Conservation (phyloP, 1,284 basidiomycete genomes). For the Sutorius eximius region DNA sequence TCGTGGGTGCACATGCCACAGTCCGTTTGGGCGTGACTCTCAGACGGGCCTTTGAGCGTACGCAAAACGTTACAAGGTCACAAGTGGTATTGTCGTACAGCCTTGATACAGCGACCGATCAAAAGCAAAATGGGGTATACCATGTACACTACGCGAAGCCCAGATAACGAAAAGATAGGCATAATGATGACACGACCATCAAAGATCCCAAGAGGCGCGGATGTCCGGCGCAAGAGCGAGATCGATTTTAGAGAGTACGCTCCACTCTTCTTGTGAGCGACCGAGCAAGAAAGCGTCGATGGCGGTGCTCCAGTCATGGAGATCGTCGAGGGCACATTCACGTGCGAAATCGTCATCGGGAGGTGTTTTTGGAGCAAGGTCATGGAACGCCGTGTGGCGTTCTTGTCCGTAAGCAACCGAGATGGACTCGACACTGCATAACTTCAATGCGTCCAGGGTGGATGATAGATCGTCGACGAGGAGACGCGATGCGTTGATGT, state of each 20-base stretch:
- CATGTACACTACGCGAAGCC: background rate
- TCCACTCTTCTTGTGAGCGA: conserved; percentile 20
- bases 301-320: conserved; percentile 26
- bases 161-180: background rate
- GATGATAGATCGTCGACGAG: conserved; percentile 22
- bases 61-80: background rate
- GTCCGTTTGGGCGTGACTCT: background rate
- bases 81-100: conserved; percentile 6
- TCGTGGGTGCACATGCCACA: background rate
- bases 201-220: conserved; percentile 25
- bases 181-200: background rate
- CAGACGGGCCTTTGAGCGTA: background rate
- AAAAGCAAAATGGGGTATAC: conserved; percentile 12
- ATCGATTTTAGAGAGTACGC: conserved; percentile 12
- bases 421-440: conserved; percentile 24
- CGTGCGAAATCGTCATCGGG: conserved; percentile 27
- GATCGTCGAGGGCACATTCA: conserved; percentile 35
- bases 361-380: background rate
- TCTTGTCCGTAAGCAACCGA: conserved; percentile 23
- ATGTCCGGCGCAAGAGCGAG: conserved; percentile 20
- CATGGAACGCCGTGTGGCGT: background rate
- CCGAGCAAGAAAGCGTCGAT: conserved; percentile 22
- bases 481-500: conserved; percentile 32
- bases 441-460: conserved; percentile 19
- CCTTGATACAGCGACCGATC: conserved; percentile 8